Evolutionary conservation across 1,139 yeast genomes (phyloP).

Genomic region (Geotrichum phurueaensis): DNA sequence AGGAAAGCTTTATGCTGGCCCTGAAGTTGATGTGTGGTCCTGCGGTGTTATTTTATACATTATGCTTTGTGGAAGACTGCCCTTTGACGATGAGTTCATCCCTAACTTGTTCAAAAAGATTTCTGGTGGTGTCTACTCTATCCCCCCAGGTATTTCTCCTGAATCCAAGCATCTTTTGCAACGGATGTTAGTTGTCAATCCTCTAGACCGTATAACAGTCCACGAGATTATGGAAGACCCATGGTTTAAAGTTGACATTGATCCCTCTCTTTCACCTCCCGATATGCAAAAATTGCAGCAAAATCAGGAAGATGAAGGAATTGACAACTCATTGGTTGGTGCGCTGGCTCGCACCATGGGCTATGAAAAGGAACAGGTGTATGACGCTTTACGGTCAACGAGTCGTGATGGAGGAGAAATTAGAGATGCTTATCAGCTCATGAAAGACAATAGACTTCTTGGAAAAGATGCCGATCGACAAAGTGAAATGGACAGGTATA

Average conservation of each 20-base stretch:
- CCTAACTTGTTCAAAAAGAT: constrained; percentile 95
- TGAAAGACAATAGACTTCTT: constrained; percentile 74
- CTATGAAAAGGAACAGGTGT: constrained; percentile 78
- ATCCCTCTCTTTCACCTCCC: constrained; percentile 75
- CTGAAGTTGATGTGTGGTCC: constrained; percentile 98
- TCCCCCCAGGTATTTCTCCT: constrained; percentile 80
- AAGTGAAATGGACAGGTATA: constrained; percentile 33
- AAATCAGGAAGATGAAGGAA: constrained; percentile 36
- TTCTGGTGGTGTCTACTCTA: constrained; percentile 87
- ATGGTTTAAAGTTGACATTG: constrained; percentile 85
- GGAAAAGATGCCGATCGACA: constrained; percentile 24
- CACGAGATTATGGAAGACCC: constrained; percentile 92
- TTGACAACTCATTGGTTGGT: constrained; percentile 74
- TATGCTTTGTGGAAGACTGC: constrained; percentile 94
- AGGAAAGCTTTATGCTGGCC: constrained; percentile 95
- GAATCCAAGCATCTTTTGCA: constrained; percentile 87
- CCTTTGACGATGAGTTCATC: constrained; percentile 95
- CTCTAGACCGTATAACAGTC: constrained; percentile 89
- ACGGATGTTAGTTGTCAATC: constrained; percentile 93
- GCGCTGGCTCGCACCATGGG: constrained; percentile 89
- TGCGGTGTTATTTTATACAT: constrained; percentile 95
- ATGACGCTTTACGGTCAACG: constrained; percentile 57
- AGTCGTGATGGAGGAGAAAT: constrained; percentile 61
- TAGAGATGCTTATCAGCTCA: constrained; percentile 82
- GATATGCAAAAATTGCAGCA: constrained; percentile 34